These are phyloP conservation scores for Chrysoporthe deuterocubensis DNA, from an alignment of 2,329 filamentous ascomycete species.

Conservation along the genomic window DNA sequence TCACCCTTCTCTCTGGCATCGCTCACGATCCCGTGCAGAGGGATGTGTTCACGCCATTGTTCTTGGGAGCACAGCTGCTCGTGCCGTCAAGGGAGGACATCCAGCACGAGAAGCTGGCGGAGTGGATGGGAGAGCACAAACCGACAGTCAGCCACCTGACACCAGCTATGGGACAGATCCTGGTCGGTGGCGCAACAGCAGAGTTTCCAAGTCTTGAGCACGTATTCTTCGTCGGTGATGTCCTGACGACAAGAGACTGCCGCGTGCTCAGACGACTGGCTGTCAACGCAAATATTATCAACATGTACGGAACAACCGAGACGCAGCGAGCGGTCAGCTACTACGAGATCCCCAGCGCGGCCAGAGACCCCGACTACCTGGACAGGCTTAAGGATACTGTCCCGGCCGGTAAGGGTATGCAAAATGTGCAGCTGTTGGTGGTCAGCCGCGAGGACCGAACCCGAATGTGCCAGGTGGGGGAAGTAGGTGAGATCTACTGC, in stretches of 20 bases:
- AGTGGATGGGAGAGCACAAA: slow-evolving; percentile 81
- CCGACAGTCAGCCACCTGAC: slow-evolving; percentile 87
- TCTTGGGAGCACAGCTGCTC: slow-evolving; percentile 22
- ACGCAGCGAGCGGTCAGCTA: slow-evolving; percentile 82
- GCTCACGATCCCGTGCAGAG: slow-evolving; percentile 68
- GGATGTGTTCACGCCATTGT: slow-evolving; percentile 27
- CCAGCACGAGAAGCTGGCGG: slow-evolving; percentile 79
- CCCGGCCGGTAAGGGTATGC: slow-evolving; percentile 83
- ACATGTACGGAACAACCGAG: slow-evolving; percentile 90
- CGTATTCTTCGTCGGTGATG: slow-evolving; percentile 90
- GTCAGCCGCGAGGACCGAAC: slow-evolving; percentile 70
- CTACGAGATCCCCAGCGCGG: slow-evolving; percentile 73
- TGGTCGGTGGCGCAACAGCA: slow-evolving; percentile 81
- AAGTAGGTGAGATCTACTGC: slow-evolving; percentile 83
- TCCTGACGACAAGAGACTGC: slow-evolving; percentile 85
- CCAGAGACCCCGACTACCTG: slow-evolving; percentile 58
- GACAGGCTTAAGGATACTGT: slow-evolving; percentile 68
- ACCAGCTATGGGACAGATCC: slow-evolving; percentile 93
- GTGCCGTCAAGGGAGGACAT: slow-evolving; percentile 56
- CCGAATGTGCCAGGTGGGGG: slow-evolving; percentile 76
- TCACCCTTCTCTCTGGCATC: slow-evolving; percentile 85
- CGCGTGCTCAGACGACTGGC: slow-evolving; percentile 75
- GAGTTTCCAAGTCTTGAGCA: slow-evolving; percentile 76
- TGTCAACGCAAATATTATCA: slow-evolving; percentile 74
- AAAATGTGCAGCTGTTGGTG: slow-evolving; percentile 85